Base-by-base conservation (phyloP, 1,284 basidiomycete species). In the Trametes hirsuta region DNA sequence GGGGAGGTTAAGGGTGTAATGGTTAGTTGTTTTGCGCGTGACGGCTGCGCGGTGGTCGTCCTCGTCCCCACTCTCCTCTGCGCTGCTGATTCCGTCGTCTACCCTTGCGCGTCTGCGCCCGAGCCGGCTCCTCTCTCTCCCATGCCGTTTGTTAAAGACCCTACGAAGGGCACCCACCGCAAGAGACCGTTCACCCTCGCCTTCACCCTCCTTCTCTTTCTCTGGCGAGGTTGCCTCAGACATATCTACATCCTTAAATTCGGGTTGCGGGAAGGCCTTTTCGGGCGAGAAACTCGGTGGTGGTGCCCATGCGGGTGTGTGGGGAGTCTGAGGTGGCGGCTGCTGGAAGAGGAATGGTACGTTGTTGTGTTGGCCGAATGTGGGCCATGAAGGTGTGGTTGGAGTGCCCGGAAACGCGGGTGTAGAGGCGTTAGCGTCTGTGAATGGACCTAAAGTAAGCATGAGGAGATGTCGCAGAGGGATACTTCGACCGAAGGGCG, bases 1-100 rank as follows among this genome's bases (percentile, higher is more conserved):
- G 39, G 90, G 82, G 76, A 93, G 80, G 74, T 93, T 91, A 59
- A 93, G 79, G 0, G 90, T 92, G 71, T 90, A 92, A 70, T 93
- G 90, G 70, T 91, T 88, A 51, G 88, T 88, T 30, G 83, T 88
- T 62, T 80, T 86, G 61, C 79, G 81, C 30, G 82, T 78, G 58
- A 83, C 62, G 56, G 79, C 74, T 52, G 68, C 52, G 22, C 64
- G 56, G 47, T 53, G 58, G n/a, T 58, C 64, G 6, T 62, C 67
- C 12, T 68, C 72, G 35, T 76, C 66, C 61, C 69, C 71, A 47
- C 67, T 66, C 59, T 74, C 68, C 48, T 78, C 76, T 45, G 62
- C 71, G 18, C 67, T 73, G 51, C 79, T 79, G 53, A 68, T 77
- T 44, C 75, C 79, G 30, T 76, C 78, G 25, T 71, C 69, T 65